These are phyloP conservation scores for Candida sanyaensis DNA, from an alignment of 1,139 yeast species.

Conservation along the genomic window DNA sequence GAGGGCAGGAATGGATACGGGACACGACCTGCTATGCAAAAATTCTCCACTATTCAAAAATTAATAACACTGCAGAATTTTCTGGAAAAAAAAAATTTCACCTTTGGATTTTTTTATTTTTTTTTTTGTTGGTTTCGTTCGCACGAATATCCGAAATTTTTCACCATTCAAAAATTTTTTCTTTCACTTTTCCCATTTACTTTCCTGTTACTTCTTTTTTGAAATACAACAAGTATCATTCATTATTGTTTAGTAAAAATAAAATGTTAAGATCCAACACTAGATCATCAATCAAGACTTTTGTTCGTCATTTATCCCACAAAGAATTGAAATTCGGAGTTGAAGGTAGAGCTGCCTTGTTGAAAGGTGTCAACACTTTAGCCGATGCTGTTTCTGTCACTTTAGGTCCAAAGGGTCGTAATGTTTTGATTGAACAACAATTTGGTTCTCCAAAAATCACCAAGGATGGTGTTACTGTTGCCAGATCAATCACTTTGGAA, in stretches of 20 bases:
- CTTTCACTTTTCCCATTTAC: background rate
- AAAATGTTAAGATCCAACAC: slow-evolving; percentile 59
- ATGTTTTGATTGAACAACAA: slow-evolving; percentile 94
- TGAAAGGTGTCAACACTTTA: slow-evolving; percentile 93
- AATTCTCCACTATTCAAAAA: background rate
- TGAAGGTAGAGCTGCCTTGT: slow-evolving; percentile 95
- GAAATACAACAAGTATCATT: background rate
- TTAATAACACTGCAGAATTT: background rate
- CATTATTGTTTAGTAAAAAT: background rate
- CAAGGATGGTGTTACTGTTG: slow-evolving; percentile 99
- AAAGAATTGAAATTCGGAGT: slow-evolving; percentile 98
- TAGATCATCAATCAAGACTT: slow-evolving; percentile 45
- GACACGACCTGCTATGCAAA: background rate
- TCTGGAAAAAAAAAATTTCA: slow-evolving; percentile 3
- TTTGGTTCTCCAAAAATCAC: slow-evolving; percentile 98
- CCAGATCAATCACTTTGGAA: slow-evolving; percentile 79
- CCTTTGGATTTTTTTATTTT: too few species aligned
- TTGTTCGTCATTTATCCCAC: slow-evolving; percentile 71
- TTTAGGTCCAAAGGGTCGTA: slow-evolving; percentile 97
- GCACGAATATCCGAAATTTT: slow-evolving; percentile 1
- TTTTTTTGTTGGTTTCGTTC: background rate
- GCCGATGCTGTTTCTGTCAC: slow-evolving; percentile 98
- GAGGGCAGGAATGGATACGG: too few species aligned
- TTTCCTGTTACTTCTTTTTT: background rate
- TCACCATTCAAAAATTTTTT: background rate